Conservation (phyloP, 1,284 basidiomycete species). For the Ganoderma resinaceum region DNA sequence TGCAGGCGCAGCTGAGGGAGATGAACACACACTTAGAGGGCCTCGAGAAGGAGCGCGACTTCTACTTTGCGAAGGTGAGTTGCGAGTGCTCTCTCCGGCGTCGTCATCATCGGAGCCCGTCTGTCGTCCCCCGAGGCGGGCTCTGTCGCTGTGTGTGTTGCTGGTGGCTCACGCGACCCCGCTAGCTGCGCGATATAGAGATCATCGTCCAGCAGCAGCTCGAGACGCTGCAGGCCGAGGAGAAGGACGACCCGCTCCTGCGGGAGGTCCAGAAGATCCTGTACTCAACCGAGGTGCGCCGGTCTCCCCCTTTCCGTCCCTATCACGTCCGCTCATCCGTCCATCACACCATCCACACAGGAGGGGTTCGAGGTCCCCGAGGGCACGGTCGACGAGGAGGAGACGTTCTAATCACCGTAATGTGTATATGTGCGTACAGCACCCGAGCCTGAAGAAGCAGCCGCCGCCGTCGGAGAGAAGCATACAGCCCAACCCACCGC, state of each 20-base stretch:
- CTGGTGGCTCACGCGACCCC: background rate
- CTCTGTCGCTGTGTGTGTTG: background rate
- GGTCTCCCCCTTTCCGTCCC: background rate
- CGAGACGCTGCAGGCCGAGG: conserved; percentile 65
- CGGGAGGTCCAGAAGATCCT: conserved; percentile 92
- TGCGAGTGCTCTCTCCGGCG: background rate
- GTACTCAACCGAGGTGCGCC: conserved; percentile 90
- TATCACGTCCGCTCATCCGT: background rate
- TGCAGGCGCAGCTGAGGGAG: conserved; percentile 86
- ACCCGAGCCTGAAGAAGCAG: conserved; percentile 5
- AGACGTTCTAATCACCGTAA: conserved; percentile 31
- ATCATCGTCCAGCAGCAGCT: conserved; percentile 85
- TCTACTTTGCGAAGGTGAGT: conserved; percentile 95
- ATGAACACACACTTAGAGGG: conserved; percentile 86
- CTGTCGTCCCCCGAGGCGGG: background rate
- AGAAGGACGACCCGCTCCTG: conserved; percentile 74
- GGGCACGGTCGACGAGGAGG: conserved; percentile 38
- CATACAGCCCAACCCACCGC: conserved; percentile 9
- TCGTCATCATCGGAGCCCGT: background rate
- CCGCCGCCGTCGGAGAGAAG: conserved; percentile 12
- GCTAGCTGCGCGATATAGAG: conserved; percentile 94
- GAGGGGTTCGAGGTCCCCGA: conserved; percentile 46
- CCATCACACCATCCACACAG: conserved; percentile 23
- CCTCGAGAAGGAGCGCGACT: conserved; percentile 94
- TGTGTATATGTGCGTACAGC: background rate